Evolutionary conservation across 1,284 basidiomycete genomes (phyloP).

Genomic region (Pyrrhoderma noxium): DNA sequence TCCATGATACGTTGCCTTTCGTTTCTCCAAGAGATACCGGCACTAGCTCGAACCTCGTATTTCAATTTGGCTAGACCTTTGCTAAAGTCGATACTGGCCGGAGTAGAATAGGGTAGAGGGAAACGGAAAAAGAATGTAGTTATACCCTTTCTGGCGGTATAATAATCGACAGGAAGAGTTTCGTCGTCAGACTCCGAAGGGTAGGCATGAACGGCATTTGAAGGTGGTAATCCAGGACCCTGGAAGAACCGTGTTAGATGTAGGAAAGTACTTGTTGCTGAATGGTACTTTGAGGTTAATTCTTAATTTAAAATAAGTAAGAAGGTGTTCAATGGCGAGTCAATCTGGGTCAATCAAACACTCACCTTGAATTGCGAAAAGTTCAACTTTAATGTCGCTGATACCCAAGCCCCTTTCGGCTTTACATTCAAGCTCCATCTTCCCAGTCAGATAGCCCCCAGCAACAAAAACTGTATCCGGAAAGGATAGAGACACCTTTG

Average conservation of each 20-base stretch:
- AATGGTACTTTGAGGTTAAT: slow-evolving; percentile 65
- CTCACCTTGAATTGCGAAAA: slow-evolving; percentile 65
- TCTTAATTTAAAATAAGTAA: slow-evolving; percentile 35
- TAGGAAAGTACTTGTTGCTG: slow-evolving; percentile 67
- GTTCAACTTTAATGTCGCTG: slow-evolving; percentile 64
- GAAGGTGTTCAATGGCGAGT: neutral
- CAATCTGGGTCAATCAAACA: slow-evolving; percentile 6
- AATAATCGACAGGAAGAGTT: slow-evolving; percentile 52
- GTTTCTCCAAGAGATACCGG: slow-evolving; percentile 64
- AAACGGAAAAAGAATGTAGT: slow-evolving; percentile 72
- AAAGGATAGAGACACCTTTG: slow-evolving; percentile 55
- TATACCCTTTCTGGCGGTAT: slow-evolving; percentile 58
- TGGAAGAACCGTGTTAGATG: slow-evolving; percentile 65
- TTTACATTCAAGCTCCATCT: slow-evolving; percentile 68
- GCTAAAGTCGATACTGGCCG: slow-evolving; percentile 63
- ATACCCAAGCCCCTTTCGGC: slow-evolving; percentile 67
- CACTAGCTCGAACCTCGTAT: slow-evolving; percentile 65
- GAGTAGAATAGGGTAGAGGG: slow-evolving; percentile 54
- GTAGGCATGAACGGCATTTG: slow-evolving; percentile 62
- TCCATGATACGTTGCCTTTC: slow-evolving; percentile 59
- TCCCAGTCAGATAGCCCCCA: slow-evolving; percentile 57
- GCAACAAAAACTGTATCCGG: slow-evolving; percentile 54
- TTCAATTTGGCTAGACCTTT: slow-evolving; percentile 55
- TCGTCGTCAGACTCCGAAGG: slow-evolving; percentile 43
- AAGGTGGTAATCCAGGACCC: slow-evolving; percentile 70